phyloP scores from a whole-genome alignment of 345 rosid species.

The Moringa oleifera region DNA sequence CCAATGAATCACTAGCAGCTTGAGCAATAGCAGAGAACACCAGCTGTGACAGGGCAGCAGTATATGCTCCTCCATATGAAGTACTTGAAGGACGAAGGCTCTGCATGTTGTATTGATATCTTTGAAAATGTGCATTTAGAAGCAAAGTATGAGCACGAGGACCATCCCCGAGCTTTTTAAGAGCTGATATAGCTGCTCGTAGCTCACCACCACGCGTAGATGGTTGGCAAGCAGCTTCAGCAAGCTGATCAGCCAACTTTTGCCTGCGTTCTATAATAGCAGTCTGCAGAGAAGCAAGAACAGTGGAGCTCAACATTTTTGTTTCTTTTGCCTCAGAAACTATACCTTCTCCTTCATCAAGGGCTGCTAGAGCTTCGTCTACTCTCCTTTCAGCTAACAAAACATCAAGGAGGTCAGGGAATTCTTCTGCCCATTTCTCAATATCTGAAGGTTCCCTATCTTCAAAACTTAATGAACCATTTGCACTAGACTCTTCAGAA shows the following conservation, averaged over 20 bases:
- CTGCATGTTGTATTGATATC: conserved; percentile 89
- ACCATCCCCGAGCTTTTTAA: conserved; percentile 96
- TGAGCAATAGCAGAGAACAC: conserved; percentile 96
- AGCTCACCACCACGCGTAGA: conserved; percentile 92
- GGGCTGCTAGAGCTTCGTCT: conserved; percentile 82
- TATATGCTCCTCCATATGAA: conserved; percentile 98
- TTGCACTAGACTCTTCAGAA: conserved; percentile 38
- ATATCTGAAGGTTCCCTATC: conserved; percentile 67
- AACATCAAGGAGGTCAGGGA: conserved; percentile 88
- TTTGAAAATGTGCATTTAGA: conserved; percentile 80
- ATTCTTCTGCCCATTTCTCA: conserved; percentile 83
- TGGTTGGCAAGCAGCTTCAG: conserved; percentile 93
- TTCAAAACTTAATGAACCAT: conserved; percentile 33
- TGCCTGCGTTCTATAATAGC: conserved; percentile 67
- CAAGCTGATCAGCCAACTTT: conserved; percentile 93
- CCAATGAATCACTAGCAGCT: conserved; percentile 83
- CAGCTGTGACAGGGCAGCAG: conserved; percentile 97
- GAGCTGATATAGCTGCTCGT: conserved; percentile 88
- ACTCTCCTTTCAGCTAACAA: conserved; percentile 94
- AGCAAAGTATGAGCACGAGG: conserved; percentile 93
- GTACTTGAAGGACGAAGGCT: conserved; percentile 94
- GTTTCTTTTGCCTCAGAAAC: conserved; percentile 63
- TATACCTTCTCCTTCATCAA: conserved; percentile 79
- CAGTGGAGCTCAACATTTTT: conserved; percentile 37
- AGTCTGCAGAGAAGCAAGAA: conserved; percentile 48